Evolutionary conservation across 176 grass and related monocot species (phyloP).

Genomic region (Triticum monococcum): DNA sequence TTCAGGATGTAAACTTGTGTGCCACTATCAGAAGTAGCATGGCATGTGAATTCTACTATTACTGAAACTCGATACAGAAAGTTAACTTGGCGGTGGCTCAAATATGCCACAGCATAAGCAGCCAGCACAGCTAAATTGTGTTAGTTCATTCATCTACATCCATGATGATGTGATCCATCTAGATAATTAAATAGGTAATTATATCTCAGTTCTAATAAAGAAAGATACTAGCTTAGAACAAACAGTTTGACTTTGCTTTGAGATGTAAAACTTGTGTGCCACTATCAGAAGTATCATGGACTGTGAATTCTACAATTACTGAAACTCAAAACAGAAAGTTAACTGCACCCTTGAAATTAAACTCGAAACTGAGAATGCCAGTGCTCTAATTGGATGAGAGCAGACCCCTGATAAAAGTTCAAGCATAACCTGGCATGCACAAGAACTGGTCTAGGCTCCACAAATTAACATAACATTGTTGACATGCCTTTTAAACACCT

Average conservation of each 20-base stretch:
- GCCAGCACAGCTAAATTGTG: slow-evolving; percentile 8
- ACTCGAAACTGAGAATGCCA: too few relatives aligned
- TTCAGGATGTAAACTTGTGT: background rate
- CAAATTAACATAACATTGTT: too few relatives aligned
- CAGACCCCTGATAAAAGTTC: too few relatives aligned
- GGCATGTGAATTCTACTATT: background rate
- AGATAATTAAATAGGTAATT: background rate
- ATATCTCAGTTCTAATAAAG: background rate
- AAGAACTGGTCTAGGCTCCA: too few relatives aligned
- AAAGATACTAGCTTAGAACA: background rate
- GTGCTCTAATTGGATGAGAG: too few relatives aligned
- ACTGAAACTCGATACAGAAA: background rate
- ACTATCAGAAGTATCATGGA: background rate
- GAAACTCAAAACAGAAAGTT: background rate
- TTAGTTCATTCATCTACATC: background rate
- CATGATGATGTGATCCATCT: slow-evolving; percentile 4
- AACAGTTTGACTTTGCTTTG: background rate
- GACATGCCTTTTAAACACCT: too few relatives aligned
- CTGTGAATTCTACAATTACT: background rate
- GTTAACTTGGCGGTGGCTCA: background rate
- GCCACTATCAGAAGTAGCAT: background rate
- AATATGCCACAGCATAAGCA: slow-evolving; percentile 21
- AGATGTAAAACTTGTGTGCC: background rate
- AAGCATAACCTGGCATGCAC: too few relatives aligned
- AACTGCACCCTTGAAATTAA: too few relatives aligned